Conservation (phyloP, 306 rosid genomes). For the Astragalus glycyphyllos region DNA sequence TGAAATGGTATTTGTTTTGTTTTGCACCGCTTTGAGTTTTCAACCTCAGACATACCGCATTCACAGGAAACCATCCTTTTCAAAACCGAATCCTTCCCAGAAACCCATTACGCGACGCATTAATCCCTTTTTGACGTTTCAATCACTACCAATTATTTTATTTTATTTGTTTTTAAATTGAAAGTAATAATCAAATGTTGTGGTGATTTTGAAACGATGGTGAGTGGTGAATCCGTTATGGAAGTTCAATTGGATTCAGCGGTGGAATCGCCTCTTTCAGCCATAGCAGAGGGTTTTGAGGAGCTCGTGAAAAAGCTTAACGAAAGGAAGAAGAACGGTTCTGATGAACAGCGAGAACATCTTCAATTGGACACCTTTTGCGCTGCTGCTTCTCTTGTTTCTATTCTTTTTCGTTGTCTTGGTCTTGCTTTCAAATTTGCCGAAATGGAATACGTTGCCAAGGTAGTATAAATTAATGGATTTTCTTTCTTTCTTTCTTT, state of each 20-base stretch:
- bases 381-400: constrained; percentile 64
- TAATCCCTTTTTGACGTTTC: neutral
- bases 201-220: constrained; percentile 34
- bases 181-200: neutral
- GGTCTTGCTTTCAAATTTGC: constrained; percentile 97
- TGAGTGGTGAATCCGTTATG: constrained; percentile 21
- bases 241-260: constrained; percentile 23
- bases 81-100: neutral
- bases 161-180: neutral
- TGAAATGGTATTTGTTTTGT: neutral
- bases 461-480: constrained; percentile 45
- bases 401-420: constrained; percentile 79
- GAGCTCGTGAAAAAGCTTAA: constrained; percentile 46
- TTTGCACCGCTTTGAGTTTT: neutral
- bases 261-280: constrained; percentile 58
- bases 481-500: neutral
- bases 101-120: neutral
- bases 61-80: constrained; percentile 25
- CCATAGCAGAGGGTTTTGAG: constrained; percentile 80
- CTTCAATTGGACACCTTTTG: constrained; percentile 67
- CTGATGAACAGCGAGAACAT: neutral
- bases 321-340: constrained; percentile 11
- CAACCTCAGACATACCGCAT: constrained; percentile 43
- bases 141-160: neutral
- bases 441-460: constrained; percentile 84